Evolutionary conservation across 1,139 yeast genomes (phyloP), one percentile per base, ranked within the genome.

Genomic region (Wickerhamomyces sp.): DNA sequence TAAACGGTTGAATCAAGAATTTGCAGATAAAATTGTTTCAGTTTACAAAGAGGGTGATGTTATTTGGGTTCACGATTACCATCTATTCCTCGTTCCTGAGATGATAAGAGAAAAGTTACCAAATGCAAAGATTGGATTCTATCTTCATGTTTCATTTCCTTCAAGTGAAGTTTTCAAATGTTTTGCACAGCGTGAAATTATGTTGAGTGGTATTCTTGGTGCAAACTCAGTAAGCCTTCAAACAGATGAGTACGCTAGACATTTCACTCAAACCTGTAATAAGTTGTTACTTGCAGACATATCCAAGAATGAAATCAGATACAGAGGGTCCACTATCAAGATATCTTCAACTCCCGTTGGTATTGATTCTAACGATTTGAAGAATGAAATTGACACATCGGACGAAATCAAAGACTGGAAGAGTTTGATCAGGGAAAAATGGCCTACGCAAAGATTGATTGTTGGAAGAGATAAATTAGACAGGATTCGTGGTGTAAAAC

Each of bases 51-150:
- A 75, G 12, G 87, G 81, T 24, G 87, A 83, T 52, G 66, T 75
- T 32, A 71, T 91, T 39, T 91, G 97, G 97, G 70, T 91, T 40
- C 95, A 91, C 56, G 98, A 91, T 61, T 91, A 91, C 55, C 97
- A 91, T 61, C 66, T 91, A 43, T 68, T 91, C 61, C 66, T 91
- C 27, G 89, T 88, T 2, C 97, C 97, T 0, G 71, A 71, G 40
- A 81, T 91, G 93, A 70, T 91, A 6, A 72, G 96, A 45, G 70
- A 77, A 38, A 63, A 70, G 45, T 60, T 88, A 17, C 96, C 96
- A 12, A 59, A 75, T 41, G 97, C 95, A 5, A 78, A 84, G 47
- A 88, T 93, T 49, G 97, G 96, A 0, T 81, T 91, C 49, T 91
- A 87, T 59, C 65, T 91, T 39, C 98, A 93, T 54, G 88, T 91